Conservation (phyloP, 2,329 filamentous ascomycete genomes). For the Exophiala spinifera region DNA sequence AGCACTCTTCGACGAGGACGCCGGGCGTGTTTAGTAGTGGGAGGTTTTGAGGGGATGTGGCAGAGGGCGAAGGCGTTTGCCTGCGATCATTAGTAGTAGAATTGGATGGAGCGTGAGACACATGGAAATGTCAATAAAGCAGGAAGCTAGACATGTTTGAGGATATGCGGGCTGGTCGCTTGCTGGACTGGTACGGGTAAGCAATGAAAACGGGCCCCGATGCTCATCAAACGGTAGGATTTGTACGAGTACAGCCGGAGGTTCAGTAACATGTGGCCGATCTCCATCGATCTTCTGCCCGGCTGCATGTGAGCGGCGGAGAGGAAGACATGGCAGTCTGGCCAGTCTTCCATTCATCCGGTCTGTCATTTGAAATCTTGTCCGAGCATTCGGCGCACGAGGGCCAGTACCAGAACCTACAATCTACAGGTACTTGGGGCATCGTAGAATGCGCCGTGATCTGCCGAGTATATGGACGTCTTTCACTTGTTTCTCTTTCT, state of each 20-base stretch:
- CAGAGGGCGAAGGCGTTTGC: background rate
- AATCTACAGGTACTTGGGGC: background rate
- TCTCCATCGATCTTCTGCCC: background rate
- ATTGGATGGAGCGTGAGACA: background rate
- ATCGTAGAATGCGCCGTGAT: too few species aligned
- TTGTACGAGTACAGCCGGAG: background rate
- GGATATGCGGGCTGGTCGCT: background rate
- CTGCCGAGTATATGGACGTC: too few species aligned
- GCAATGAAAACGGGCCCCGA: background rate
- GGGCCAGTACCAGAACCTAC: too few species aligned
- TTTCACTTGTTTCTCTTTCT: too few species aligned
- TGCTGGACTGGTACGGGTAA: background rate
- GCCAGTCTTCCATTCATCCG: background rate
- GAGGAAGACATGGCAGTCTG: background rate
- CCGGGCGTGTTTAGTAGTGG: background rate
- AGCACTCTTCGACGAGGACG: background rate
- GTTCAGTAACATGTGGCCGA: background rate
- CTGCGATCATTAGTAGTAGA: background rate
- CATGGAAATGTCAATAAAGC: background rate
- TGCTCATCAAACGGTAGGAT: background rate
- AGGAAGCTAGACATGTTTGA: background rate
- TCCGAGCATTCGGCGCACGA: too few species aligned
- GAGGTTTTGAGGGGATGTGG: background rate
- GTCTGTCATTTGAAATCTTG: too few species aligned
- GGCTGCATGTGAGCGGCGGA: background rate